Evolutionary conservation across 495 filamentous ascomycete species (phyloP).

Genomic region (Lichenothelia convexa): DNA sequence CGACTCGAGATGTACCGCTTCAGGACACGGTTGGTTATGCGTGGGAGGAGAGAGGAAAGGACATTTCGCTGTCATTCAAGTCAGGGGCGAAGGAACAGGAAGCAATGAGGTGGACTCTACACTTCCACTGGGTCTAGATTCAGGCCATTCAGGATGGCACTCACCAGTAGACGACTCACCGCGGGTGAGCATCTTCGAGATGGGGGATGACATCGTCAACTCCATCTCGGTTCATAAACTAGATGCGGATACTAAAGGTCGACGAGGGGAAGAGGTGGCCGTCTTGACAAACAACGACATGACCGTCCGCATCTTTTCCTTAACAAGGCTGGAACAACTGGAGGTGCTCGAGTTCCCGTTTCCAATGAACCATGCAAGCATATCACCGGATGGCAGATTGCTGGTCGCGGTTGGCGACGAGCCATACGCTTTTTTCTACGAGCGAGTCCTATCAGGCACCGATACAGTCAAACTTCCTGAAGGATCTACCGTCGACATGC

Average conservation of each 20-base stretch:
- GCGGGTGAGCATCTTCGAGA: constrained; percentile 19
- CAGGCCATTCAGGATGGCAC: constrained; percentile 17
- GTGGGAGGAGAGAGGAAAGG: constrained; percentile 68
- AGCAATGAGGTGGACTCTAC: constrained; percentile 39
- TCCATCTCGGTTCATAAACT: constrained; percentile 51
- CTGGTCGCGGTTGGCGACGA: constrained; percentile 76
- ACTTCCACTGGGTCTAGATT: constrained; percentile 37
- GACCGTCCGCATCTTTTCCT: constrained; percentile 59
- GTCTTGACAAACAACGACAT: constrained; percentile 80
- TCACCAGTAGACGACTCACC: constrained; percentile 12
- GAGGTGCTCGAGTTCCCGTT: constrained; percentile 53
- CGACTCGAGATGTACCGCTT: constrained; percentile 64
- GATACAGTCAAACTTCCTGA: too few relatives aligned
- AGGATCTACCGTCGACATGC: neutral
- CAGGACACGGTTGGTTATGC: constrained; percentile 72
- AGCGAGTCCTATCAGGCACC: too few relatives aligned
- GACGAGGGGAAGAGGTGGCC: constrained; percentile 39
- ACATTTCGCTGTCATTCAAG: constrained; percentile 61
- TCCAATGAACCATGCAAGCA: constrained; percentile 77
- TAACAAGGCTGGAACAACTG: constrained; percentile 42
- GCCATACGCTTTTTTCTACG: constrained; percentile 65
- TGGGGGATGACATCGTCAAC: constrained; percentile 39
- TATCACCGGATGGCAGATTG: constrained; percentile 71
- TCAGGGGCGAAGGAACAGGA: constrained; percentile 28
- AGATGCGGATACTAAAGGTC: constrained; percentile 19